These are phyloP conservation scores for Komagataea norvegica DNA, from an alignment of 1,139 yeast species.

Conservation along the genomic window DNA sequence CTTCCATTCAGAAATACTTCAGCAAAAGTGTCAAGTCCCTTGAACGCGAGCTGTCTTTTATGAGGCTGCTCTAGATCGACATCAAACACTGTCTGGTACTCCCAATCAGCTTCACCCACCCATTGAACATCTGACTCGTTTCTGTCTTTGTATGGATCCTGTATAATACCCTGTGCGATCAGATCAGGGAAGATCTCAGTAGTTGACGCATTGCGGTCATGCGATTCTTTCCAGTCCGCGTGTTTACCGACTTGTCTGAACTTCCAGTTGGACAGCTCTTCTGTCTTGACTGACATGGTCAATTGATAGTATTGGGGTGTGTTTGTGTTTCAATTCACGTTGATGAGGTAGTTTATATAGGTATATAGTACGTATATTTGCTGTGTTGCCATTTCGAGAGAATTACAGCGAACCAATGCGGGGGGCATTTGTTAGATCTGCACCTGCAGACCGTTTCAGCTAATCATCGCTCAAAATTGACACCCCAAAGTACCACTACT, in stretches of 20 bases:
- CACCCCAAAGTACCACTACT: no score
- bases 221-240: conserved; percentile 9
- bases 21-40: conserved; percentile 18
- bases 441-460: no score
- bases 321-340: no score
- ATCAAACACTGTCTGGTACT: conserved; percentile 11
- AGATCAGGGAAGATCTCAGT: conserved; percentile 20
- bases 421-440: no score
- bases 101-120: conserved; percentile 18
- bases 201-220: conserved; percentile 6
- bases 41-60: conserved; percentile 10
- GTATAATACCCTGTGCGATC: conserved; percentile 12
- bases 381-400: no score
- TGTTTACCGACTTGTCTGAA: conserved; percentile 7
- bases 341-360: no score
- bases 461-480: no score
- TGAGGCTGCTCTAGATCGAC: neutral
- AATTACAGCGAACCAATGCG: no score
- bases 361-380: no score
- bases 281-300: neutral
- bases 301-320: neutral
- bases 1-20: conserved; percentile 14
- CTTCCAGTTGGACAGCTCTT: conserved; percentile 10
- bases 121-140: conserved; percentile 16
- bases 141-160: conserved; percentile 14